Evolutionary conservation across 1,139 yeast genomes (phyloP).

Genomic region (Kodamaea arcana): DNA sequence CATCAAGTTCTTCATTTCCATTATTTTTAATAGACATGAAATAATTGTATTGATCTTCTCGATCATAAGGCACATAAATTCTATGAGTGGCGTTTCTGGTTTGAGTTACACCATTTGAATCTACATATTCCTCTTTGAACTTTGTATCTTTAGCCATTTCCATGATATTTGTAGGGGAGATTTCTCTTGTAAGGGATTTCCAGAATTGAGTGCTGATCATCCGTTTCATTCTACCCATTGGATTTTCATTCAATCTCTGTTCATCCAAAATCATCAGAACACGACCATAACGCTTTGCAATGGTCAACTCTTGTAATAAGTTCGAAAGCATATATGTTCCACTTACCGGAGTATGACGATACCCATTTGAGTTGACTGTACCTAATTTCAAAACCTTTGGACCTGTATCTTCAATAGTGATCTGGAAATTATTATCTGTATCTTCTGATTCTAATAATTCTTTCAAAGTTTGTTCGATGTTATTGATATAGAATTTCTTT

Average conservation of each 20-base stretch:
- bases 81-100: conserved; percentile 52
- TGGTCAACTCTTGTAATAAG: conserved; percentile 81
- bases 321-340: conserved; percentile 93
- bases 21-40: conserved; percentile 53
- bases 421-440: conserved; percentile 81
- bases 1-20: conserved; percentile 65
- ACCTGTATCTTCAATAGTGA: conserved; percentile 88
- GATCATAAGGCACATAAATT: conserved; percentile 69
- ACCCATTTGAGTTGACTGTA: conserved; percentile 82
- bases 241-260: conserved; percentile 80
- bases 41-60: conserved; percentile 71
- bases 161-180: conserved; percentile 57
- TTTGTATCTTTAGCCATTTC: conserved; percentile 82
- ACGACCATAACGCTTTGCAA: conserved; percentile 79
- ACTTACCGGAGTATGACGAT: conserved; percentile 63
- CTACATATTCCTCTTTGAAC: conserved; percentile 53
- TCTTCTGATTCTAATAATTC: conserved; percentile 76
- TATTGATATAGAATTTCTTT: conserved; percentile 65
- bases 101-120: conserved; percentile 29
- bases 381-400: conserved; percentile 86
- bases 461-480: conserved; percentile 69
- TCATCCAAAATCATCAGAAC: conserved; percentile 78
- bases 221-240: conserved; percentile 73
- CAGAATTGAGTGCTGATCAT: conserved; percentile 77
- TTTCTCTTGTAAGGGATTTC: conserved; percentile 70